These are phyloP conservation scores for Silene vulgaris DNA, from an alignment of 179 eudicot species.

Conservation along the genomic window DNA sequence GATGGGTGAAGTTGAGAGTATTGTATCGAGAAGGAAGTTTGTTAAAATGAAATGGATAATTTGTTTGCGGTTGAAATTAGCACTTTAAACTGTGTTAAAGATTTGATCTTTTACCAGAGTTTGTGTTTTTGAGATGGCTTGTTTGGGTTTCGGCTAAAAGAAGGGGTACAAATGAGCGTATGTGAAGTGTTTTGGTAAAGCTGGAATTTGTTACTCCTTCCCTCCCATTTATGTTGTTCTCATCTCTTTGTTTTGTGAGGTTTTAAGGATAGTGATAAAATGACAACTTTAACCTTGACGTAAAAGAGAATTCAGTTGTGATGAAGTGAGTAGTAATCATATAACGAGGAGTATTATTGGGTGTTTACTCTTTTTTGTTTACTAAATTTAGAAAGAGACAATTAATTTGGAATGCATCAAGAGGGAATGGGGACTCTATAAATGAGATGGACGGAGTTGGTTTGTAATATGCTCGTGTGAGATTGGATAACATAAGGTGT, in stretches of 20 bases:
- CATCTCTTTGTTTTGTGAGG: no score
- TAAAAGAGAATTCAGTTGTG: no score
- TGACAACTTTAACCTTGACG: no score
- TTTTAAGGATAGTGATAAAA: no score
- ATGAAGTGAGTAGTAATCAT: no score
- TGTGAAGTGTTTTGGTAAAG: background rate
- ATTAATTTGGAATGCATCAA: no score
- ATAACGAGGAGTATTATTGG: no score
- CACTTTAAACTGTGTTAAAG: background rate
- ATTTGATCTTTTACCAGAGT: background rate
- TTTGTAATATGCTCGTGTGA: background rate
- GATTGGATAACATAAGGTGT: background rate
- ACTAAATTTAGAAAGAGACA: no score
- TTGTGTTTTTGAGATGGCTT: background rate
- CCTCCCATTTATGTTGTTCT: no score
- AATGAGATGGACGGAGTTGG: no score
- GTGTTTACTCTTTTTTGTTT: no score
- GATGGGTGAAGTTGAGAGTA: no score
- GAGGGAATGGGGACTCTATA: background rate
- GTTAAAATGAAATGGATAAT: background rate
- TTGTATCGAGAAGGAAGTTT: background rate
- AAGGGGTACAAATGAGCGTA: background rate
- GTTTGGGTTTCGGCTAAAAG: background rate
- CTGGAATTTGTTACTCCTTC: background rate
- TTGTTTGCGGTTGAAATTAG: background rate